These are phyloP conservation scores for Begonia masoniana DNA, from an alignment of 306 rosid genomes.

Conservation along the genomic window DNA sequence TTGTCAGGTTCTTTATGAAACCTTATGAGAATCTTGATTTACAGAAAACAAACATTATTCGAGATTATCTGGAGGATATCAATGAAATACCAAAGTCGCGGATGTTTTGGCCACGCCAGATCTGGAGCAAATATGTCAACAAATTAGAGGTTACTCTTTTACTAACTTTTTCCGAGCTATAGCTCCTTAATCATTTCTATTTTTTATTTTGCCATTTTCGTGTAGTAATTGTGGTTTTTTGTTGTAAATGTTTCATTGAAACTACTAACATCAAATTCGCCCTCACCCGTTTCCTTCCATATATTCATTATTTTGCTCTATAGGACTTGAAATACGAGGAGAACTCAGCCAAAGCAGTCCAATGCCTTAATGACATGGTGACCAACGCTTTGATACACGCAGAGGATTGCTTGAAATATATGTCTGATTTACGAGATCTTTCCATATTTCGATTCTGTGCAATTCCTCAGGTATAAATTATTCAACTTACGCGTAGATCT, in stretches of 20 bases:
- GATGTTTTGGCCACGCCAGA: constrained; percentile 96
- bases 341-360: constrained; percentile 76
- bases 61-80: constrained; percentile 96
- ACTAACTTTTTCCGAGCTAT: background rate
- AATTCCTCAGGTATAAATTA: constrained; percentile 69
- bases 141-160: constrained; percentile 71
- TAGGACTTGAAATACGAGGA: constrained; percentile 77
- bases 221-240: background rate
- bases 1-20: constrained; percentile 8
- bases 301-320: background rate
- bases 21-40: constrained; percentile 12
- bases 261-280: no score
- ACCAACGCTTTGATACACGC: constrained; percentile 67
- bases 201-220: background rate
- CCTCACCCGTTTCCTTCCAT: no score
- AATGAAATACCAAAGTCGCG: constrained; percentile 97
- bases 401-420: constrained; percentile 70
- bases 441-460: constrained; percentile 87
- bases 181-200: constrained; percentile 3
- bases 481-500: no score
- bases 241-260: background rate
- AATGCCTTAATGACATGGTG: constrained; percentile 92
- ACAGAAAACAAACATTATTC: constrained; percentile 94
- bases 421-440: constrained; percentile 50
- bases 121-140: constrained; percentile 88